phyloP scores from a whole-genome alignment of 2,329 filamentous ascomycete genomes.

The Fusarium continuum region DNA sequence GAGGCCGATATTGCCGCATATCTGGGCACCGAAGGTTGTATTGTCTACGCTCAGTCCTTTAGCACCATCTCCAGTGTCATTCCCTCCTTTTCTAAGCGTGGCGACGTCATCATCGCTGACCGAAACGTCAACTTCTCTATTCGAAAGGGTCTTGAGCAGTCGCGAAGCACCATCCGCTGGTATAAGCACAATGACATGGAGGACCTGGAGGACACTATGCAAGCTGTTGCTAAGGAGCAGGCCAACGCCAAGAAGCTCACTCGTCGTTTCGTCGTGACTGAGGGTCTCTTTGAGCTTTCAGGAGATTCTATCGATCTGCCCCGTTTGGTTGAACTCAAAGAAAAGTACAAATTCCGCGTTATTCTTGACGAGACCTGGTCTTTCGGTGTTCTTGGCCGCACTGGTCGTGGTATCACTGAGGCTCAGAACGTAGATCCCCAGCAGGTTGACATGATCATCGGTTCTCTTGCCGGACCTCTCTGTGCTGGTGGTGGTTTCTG shows the following conservation, averaged over 20 bases:
- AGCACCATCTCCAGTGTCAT: slow-evolving; percentile 98
- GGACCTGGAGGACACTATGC: slow-evolving; percentile 85
- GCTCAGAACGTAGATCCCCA: slow-evolving; percentile 94
- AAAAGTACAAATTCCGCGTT: slow-evolving; percentile 96
- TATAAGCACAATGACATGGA: slow-evolving; percentile 97
- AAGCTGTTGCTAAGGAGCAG: slow-evolving; percentile 88
- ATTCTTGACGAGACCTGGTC: slow-evolving; percentile 98
- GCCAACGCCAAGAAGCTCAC: slow-evolving; percentile 85
- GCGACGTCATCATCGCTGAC: slow-evolving; percentile 96
- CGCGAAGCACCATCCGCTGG: slow-evolving; percentile 89
- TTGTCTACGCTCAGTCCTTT: slow-evolving; percentile 96
- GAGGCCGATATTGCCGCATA: slow-evolving; percentile 93
- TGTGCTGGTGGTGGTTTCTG: slow-evolving; percentile 97
- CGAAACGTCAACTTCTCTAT: slow-evolving; percentile 93
- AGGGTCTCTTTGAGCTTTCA: slow-evolving; percentile 90
- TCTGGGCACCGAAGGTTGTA: slow-evolving; percentile 86
- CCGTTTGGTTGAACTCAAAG: slow-evolving; percentile 90
- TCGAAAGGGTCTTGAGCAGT: slow-evolving; percentile 92
- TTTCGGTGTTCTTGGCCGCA: slow-evolving; percentile 91
- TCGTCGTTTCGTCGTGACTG: slow-evolving; percentile 92
- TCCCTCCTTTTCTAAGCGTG: slow-evolving; percentile 94
- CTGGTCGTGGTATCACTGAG: slow-evolving; percentile 91
- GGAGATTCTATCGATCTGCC: slow-evolving; percentile 88
- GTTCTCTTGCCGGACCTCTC: slow-evolving; percentile 87
- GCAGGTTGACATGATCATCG: slow-evolving; percentile 96